These are phyloP conservation scores for Lepiota venenata DNA, from an alignment of 768 basidiomycete genomes.

Conservation along the genomic window DNA sequence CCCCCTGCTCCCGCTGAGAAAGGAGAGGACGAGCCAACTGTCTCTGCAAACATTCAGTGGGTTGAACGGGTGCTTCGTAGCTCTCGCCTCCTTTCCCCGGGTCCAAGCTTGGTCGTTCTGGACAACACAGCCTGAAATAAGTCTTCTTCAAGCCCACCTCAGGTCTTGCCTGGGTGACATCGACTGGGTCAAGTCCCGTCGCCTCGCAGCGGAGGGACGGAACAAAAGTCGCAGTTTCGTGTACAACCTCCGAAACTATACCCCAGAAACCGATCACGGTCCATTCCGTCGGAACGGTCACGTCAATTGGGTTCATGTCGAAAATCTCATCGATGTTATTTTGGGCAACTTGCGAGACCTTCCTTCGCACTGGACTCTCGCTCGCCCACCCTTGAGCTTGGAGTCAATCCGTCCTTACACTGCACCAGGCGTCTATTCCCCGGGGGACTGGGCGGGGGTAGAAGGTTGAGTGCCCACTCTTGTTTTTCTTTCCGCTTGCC, in stretches of 20 bases:
- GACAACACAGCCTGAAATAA: constrained; percentile 1
- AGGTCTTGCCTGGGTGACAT: constrained; percentile 39
- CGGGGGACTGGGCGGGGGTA: constrained; percentile 70
- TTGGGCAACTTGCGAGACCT: constrained; percentile 49
- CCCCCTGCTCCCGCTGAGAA: constrained; percentile 21
- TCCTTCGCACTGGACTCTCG: constrained; percentile 28
- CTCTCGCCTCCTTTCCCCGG: constrained; percentile 32
- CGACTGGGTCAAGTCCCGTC: neutral
- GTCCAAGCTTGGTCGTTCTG: neutral
- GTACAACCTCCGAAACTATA: constrained; percentile 65
- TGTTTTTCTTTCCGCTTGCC: neutral
- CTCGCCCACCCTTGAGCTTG: constrained; percentile 47
- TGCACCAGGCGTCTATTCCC: constrained; percentile 36
- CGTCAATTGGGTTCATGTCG: constrained; percentile 64
- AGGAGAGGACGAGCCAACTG: constrained; percentile 13
- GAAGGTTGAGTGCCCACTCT: constrained; percentile 36
- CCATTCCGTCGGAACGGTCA: constrained; percentile 42
- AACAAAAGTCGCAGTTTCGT: constrained; percentile 52
- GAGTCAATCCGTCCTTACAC: constrained; percentile 53
- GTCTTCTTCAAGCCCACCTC: constrained; percentile 30
- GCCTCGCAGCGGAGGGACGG: constrained; percentile 30
- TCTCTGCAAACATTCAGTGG: constrained; percentile 45
- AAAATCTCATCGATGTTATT: constrained; percentile 55
- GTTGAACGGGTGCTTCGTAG: constrained; percentile 36
- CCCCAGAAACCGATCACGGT: constrained; percentile 49